Evolutionary conservation across 768 basidiomycete species (phyloP), one percentile per base, ranked within the genome.

Genomic region (Boletus huronensis): DNA sequence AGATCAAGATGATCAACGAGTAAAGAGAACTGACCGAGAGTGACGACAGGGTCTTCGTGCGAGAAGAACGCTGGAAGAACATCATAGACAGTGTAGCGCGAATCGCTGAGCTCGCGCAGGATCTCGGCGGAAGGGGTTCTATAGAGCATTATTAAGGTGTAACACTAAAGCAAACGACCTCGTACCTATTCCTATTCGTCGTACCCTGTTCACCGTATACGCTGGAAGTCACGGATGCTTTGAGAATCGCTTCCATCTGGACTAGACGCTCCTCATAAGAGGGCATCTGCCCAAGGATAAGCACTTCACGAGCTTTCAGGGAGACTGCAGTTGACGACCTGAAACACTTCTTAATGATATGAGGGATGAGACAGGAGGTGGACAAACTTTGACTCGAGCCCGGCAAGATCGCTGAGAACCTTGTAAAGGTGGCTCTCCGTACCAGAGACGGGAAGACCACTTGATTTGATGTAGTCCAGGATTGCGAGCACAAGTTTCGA

Each of bases 41-140:
- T 81, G 59, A 98, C 84, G 80, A 88, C 86, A 35, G 86, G 79
- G 62, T 98, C 94, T 17, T 78, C 68, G 66, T 95, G 90, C 55
- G 82, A 84, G 83, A 98, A 98, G 79, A 99, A 99, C 6, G 91
- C 81, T 4, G 95, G 93, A 44, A 99, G 82, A 7, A 99, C 97
- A 67, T 99, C 97, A 72, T 88, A 99, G 16, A 98, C 95, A 14
- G 93, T 94, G 73, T 95, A 98, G 40, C 91, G 82, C 6, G 96
- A 98, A 73, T 99, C 97, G 58, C 89, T 92, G 26, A 99, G 82
- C 73, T 99, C 97, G 66, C 85, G 85, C 63, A 99, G 78, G 35
- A 93, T 80, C 57, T 98, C 95, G 3, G 82, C 77, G 19, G 91
- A 89, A 9, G 96, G 97, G 1, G 82, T 81, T 64, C 94, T 92